Evolutionary conservation across 192 early-diverging fungal genomes (phyloP).

Genomic region (Backusella psychrophila): DNA sequence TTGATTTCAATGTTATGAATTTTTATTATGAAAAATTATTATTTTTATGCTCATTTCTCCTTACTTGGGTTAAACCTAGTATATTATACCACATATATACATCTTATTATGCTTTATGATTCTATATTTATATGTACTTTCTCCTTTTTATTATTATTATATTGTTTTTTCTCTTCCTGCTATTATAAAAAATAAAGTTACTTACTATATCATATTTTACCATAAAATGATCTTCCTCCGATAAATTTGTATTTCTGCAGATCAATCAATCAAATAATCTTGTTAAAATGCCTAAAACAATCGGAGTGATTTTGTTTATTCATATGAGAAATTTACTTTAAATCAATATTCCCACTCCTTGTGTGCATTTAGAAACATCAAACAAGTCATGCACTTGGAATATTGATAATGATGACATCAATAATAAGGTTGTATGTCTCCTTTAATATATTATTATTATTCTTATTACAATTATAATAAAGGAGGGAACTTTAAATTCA

Average conservation of each 20-base stretch:
- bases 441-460: no score
- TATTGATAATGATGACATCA: no score
- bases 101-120: not conserved
- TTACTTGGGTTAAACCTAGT: not conserved
- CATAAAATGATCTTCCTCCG: not conserved
- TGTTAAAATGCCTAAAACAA: not conserved
- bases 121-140: conserved; percentile 5
- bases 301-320: not conserved
- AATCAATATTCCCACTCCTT: not conserved
- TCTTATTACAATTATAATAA: not conserved
- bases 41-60: not conserved
- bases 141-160: not conserved
- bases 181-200: not conserved
- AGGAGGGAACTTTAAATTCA: not conserved
- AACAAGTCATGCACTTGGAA: not conserved
- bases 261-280: not conserved
- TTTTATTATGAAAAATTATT: not conserved
- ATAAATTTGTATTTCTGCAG: not conserved
- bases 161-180: not conserved
- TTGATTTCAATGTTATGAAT: not conserved
- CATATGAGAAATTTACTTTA: not conserved
- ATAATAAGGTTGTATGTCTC: not conserved
- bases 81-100: not conserved
- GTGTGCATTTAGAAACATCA: not conserved
- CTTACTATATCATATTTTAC: not conserved